Conservation (phyloP, 805 yeast genomes). For the Spathaspora boniae region DNA sequence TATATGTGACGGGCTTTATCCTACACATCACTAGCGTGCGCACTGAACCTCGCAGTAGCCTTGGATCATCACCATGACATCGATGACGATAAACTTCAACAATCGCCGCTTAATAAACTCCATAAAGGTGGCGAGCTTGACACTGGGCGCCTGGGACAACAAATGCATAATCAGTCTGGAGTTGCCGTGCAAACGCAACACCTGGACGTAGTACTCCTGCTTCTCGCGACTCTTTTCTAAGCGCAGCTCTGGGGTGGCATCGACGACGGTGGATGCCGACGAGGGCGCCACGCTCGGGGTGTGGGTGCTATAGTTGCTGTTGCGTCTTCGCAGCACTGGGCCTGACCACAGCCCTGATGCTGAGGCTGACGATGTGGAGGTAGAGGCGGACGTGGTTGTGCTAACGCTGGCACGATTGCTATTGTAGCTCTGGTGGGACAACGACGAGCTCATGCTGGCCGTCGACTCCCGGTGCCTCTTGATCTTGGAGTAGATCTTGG, state of each 20-base stretch:
- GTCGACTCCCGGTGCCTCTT: conserved; percentile 37
- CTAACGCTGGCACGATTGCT: conserved; percentile 9
- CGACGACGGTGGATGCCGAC: too few species aligned
- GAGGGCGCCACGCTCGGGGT: conserved; percentile 7
- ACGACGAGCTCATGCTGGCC: conserved; percentile 22
- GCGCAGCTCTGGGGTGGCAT: conserved; percentile 17
- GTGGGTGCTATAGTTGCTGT: not conserved
- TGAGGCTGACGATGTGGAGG: too few species aligned
- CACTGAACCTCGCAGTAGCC: conserved; percentile 25
- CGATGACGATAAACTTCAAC: conserved; percentile 35
- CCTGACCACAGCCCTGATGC: too few species aligned
- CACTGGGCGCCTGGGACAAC: conserved; percentile 1
- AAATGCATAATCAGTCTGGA: conserved; percentile 12
- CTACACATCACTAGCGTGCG: too few species aligned
- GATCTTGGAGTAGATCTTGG: conserved; percentile 33
- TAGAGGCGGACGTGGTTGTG: conserved; percentile 13
- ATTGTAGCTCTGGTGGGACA: conserved; percentile 10
- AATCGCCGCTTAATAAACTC: conserved; percentile 34
- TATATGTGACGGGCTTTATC: too few species aligned
- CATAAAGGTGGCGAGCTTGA: conserved; percentile 24
- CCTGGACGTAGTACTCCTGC: conserved; percentile 32
- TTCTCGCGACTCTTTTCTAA: conserved; percentile 30
- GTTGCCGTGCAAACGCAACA: conserved; percentile 16
- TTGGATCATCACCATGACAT: conserved; percentile 32
- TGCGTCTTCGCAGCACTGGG: not conserved